These are phyloP conservation scores for Fusarium musae DNA, from an alignment of 2,329 filamentous ascomycete genomes.

Conservation along the genomic window DNA sequence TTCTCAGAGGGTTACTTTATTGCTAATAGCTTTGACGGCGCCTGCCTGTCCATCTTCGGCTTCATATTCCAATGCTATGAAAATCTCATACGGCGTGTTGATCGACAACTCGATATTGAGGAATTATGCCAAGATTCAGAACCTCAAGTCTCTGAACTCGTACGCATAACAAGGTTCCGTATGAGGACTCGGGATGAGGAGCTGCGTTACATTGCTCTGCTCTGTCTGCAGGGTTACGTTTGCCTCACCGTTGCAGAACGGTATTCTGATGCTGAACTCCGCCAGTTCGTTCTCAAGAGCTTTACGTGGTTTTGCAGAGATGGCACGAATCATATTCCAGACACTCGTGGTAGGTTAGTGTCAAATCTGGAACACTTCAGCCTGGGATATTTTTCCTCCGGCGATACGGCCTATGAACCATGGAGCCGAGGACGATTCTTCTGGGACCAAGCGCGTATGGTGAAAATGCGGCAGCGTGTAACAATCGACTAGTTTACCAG, in stretches of 20 bases:
- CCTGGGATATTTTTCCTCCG: accelerated
- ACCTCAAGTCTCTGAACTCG: accelerated
- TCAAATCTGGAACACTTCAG: not conserved
- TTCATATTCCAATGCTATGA: too few relatives aligned
- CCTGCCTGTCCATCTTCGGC: too few relatives aligned
- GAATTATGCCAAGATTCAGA: not conserved
- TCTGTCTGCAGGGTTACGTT: not conserved
- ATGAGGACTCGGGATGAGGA: not conserved
- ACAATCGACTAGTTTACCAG: too few relatives aligned
- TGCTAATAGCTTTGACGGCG: too few relatives aligned
- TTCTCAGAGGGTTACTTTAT: too few relatives aligned
- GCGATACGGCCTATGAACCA: not conserved
- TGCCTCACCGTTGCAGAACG: accelerated
- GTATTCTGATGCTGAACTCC: accelerated
- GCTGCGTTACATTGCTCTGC: not conserved
- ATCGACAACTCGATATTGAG: too few relatives aligned
- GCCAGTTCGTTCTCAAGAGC: not conserved
- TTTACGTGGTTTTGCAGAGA: not conserved
- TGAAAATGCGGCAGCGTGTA: too few relatives aligned
- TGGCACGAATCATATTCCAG: not conserved
- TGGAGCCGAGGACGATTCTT: not conserved
- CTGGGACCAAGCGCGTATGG: not conserved
- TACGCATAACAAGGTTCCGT: accelerated
- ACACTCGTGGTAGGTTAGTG: accelerated
- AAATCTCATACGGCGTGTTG: too few relatives aligned